Evolutionary conservation across 768 basidiomycete genomes (phyloP).

Genomic region (Lactifluus piperatus): DNA sequence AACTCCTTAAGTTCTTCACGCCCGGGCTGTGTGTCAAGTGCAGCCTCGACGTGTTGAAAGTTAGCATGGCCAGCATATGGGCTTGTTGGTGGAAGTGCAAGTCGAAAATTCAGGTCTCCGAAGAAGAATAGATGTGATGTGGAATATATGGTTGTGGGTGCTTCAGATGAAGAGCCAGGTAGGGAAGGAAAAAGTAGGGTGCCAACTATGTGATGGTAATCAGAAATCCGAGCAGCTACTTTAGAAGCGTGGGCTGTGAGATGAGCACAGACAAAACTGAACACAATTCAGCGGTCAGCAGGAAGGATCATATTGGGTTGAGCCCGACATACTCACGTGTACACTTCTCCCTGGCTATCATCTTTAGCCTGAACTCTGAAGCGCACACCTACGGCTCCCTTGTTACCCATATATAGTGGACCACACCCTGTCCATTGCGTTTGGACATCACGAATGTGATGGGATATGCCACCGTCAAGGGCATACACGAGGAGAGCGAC

Average conservation of each 20-base stretch:
- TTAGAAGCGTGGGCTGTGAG: conserved; percentile 73
- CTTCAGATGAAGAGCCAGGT: conserved; percentile 29
- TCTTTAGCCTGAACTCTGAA: conserved; percentile 59
- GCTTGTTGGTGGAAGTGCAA: conserved; percentile 53
- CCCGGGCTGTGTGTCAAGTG: conserved; percentile 31
- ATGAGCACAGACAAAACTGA: conserved; percentile 88
- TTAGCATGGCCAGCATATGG: conserved; percentile 32
- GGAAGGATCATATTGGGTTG: neutral
- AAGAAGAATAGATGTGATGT: conserved; percentile 90
- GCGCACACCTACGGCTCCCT: conserved; percentile 85
- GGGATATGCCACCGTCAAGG: conserved; percentile 55
- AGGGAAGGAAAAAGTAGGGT: conserved; percentile 68
- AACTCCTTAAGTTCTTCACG: conserved; percentile 58
- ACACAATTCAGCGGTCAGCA: conserved; percentile 5
- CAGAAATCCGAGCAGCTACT: conserved; percentile 54
- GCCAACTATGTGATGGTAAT: conserved; percentile 76
- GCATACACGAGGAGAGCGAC: conserved; percentile 85
- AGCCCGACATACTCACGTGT: conserved; percentile 56
- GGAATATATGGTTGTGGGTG: conserved; percentile 59
- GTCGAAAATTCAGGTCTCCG: conserved; percentile 89
- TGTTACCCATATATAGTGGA: conserved; percentile 81
- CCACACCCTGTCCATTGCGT: conserved; percentile 71
- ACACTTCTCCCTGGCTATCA: conserved; percentile 58
- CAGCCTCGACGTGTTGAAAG: conserved; percentile 32
- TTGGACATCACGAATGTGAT: conserved; percentile 54